Evolutionary conservation across 2,329 filamentous ascomycete species (phyloP).

Genomic region (Botryotinia narcissicola): DNA sequence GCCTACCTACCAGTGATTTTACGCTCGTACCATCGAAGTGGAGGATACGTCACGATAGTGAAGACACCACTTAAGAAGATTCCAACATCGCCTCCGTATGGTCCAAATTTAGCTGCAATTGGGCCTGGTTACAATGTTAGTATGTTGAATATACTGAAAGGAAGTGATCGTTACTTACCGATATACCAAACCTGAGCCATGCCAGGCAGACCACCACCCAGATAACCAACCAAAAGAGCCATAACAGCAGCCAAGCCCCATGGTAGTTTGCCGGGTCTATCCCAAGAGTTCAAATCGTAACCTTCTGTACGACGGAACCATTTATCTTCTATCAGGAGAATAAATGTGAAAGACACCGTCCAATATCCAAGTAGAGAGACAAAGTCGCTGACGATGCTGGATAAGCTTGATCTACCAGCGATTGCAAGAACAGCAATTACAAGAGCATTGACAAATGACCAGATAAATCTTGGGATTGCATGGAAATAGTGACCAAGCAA

Average conservation of each 20-base stretch:
- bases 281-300: constrained; percentile 36
- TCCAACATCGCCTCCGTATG: constrained; percentile 36
- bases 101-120: constrained; percentile 35
- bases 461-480: constrained; percentile 38
- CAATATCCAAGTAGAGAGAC: constrained; percentile 37
- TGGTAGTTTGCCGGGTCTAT: constrained; percentile 32
- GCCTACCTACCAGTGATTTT: constrained; percentile 31
- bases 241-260: constrained; percentile 35
- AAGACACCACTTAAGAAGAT: constrained; percentile 33
- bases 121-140: constrained; percentile 26
- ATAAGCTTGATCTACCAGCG: constrained; percentile 33
- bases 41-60: constrained; percentile 34
- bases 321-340: constrained; percentile 35
- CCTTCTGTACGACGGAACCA: constrained; percentile 32
- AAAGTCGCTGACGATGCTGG: constrained; percentile 35
- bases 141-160: neutral
- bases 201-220: constrained; percentile 36
- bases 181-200: constrained; percentile 38
- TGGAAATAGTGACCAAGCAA: constrained; percentile 37
- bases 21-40: constrained; percentile 33
- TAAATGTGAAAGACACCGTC: constrained; percentile 36
- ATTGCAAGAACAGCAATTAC: constrained; percentile 35
- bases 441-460: constrained; percentile 36
- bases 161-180: constrained; percentile 25
- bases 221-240: constrained; percentile 33